Evolutionary conservation across 805 yeast genomes (phyloP).

Genomic region (Candida peoriensis): DNA sequence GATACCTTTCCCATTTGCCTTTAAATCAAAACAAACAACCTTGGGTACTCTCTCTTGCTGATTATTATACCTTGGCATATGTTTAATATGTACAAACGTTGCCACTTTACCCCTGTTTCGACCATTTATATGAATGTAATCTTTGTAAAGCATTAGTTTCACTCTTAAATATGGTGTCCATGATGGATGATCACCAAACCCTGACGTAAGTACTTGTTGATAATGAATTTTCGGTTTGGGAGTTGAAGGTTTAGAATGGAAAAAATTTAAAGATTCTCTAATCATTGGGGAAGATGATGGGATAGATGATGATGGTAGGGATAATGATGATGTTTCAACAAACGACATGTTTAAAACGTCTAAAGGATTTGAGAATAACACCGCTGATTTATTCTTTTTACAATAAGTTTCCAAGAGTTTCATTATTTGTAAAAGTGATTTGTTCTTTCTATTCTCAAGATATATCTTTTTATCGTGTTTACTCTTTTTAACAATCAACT

Average conservation of each 20-base stretch:
- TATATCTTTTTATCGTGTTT: too few species aligned
- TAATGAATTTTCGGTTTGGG: constrained; percentile 10
- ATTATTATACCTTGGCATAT: constrained; percentile 13
- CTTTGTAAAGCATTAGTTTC: constrained; percentile 19
- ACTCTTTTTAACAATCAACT: too few species aligned
- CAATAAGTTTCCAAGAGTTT: constrained; percentile 15
- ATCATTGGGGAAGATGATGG: constrained; percentile 2
- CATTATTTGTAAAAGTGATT: too few species aligned
- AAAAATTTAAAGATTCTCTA: constrained; percentile 3
- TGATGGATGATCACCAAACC: constrained; percentile 17
- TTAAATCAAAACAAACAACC: constrained; percentile 10
- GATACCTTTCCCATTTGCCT: constrained; percentile 6
- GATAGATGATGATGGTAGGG: background rate
- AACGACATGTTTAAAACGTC: constrained; percentile 19
- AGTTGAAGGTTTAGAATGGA: constrained; percentile 1
- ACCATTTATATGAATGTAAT: constrained; percentile 11
- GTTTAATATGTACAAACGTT: constrained; percentile 15
- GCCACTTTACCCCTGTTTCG: too few species aligned
- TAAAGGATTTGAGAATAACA: constrained; percentile 14
- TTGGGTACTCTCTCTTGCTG: too few species aligned
- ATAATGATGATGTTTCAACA: constrained; percentile 9
- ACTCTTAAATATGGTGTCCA: constrained; percentile 18
- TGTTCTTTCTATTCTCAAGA: too few species aligned
- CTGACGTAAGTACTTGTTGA: constrained; percentile 19
- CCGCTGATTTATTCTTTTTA: constrained; percentile 12